Conservation (phyloP, 2,329 filamentous ascomycete genomes). For the Venturia carpophila region DNA sequence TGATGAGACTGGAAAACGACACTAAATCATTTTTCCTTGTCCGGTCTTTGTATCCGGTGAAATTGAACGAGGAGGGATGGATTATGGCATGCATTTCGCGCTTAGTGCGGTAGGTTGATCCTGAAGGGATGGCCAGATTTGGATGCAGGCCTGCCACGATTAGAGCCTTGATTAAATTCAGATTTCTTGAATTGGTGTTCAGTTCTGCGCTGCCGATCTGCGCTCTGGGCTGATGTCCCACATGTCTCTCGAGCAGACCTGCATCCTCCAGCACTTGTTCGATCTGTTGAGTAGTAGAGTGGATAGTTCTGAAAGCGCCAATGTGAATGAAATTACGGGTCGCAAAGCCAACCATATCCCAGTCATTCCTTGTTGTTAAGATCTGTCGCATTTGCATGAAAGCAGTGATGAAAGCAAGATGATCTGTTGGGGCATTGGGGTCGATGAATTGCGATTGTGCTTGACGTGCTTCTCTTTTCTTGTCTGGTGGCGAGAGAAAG, state of each 20-base stretch:
- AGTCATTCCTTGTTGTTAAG: not conserved
- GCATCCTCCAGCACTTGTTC: conserved; percentile 19
- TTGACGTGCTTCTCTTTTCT: conserved; percentile 28
- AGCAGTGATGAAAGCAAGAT: conserved; percentile 33
- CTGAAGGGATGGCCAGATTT: conserved; percentile 36
- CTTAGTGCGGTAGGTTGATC: conserved; percentile 20
- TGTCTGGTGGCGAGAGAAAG: conserved; percentile 26
- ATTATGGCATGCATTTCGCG: conserved; percentile 14
- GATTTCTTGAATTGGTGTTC: conserved; percentile 40
- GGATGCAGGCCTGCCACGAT: conserved; percentile 39
- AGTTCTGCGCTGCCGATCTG: conserved; percentile 25
- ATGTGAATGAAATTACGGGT: not conserved
- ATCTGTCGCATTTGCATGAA: conserved; percentile 9
- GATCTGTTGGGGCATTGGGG: conserved; percentile 36
- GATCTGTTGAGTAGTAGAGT: conserved; percentile 1
- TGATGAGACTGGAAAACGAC: conserved; percentile 18
- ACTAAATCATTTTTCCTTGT: not conserved
- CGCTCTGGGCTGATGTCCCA: not conserved
- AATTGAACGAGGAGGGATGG: conserved; percentile 16
- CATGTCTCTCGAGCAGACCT: conserved; percentile 20
- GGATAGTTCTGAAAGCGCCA: conserved; percentile 4
- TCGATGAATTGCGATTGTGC: conserved; percentile 30
- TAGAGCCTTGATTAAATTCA: conserved; percentile 41
- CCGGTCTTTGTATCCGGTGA: conserved; percentile 9
- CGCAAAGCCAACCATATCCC: conserved; percentile 2